Evolutionary conservation across 441 rosid species (phyloP), one percentile per base, ranked within the genome.

Genomic region (Jatropha multifida): DNA sequence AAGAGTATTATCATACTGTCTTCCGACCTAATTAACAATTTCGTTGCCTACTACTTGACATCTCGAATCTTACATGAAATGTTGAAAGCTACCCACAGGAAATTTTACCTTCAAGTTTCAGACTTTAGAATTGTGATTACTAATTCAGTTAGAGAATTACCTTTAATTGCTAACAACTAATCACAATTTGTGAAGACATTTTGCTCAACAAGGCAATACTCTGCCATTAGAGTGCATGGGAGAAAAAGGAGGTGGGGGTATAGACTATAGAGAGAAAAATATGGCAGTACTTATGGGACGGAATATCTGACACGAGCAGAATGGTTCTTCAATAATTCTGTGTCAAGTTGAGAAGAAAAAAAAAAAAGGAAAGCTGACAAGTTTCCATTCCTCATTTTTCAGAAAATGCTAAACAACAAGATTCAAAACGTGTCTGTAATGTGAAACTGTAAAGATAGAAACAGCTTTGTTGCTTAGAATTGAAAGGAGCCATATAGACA

Each of bases 241-340:
- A 32, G 32, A 32, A 32, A 32, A 32, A 32, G 32, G 15, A 0
- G 18, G n/a, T 17, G 51, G 51, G 54, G 44, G 7, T 40, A 4
- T 8, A 3, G 56, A 3, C 32, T 27, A 27, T 27, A 4, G 18
- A 6, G 58, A 42, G 20, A 71, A 41, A 54, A 37, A 27, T 10
- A 69, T 18, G 68, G 12, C 27, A 17, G 64, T 74, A 48, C 60
- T 23, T 18, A 56, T 56, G 75, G 64, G 74, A 78, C 68, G 18
- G 63, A 44, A 41, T 14, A 11, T 52, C 65, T 54, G 69, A 74
- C 20, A 65, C 23, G 2, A 65, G 73, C 67, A 73, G 65, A 76
- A 14, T 55, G 73, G 77, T 68, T 51, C 64, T 54, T 56, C 55
- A 78, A 71, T 74, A 52, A 79, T 77, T 75, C 68, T 49, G 60